These are phyloP conservation scores for Haematococcus lacustris DNA, from an alignment of 139 green algal species.

Conservation along the genomic window DNA sequence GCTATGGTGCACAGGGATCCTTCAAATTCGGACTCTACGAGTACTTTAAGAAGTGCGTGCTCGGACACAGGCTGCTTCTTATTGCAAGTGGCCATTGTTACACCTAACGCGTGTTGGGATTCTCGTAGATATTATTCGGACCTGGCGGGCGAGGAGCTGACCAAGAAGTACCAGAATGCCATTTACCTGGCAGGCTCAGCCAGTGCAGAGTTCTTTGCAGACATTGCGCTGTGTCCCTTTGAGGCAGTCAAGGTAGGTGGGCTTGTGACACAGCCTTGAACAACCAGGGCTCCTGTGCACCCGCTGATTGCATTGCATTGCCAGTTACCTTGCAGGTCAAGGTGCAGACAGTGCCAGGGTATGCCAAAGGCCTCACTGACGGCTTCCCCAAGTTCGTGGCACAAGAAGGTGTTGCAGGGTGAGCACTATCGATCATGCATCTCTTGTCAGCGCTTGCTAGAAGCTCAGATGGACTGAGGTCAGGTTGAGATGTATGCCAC, in stretches of 20 bases:
- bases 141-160: conserved; percentile 70
- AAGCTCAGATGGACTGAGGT: background rate
- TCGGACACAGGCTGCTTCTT: background rate
- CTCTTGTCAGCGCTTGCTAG: background rate
- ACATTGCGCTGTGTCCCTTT: conserved; percentile 88
- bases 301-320: too few relatives aligned
- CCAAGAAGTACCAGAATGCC: conserved; percentile 79
- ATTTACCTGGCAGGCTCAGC: conserved; percentile 84
- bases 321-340: conserved; percentile 77
- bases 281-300: background rate
- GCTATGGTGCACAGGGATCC: conserved; percentile 80
- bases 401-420: conserved; percentile 47
- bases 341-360: conserved; percentile 87
- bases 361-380: conserved; percentile 71
- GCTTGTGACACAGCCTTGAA: too few relatives aligned
- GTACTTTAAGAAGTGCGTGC: conserved; percentile 83
- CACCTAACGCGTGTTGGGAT: too few relatives aligned
- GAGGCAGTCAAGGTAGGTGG: conserved; percentile 87
- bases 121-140: too few relatives aligned
- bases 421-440: conserved; percentile 4
- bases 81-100: background rate
- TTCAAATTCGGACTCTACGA: conserved; percentile 92
- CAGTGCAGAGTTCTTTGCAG: conserved; percentile 90
- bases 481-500: too few relatives aligned
- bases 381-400: conserved; percentile 82